Conservation (phyloP, 768 basidiomycete genomes). For the Amanita polypyramis region DNA sequence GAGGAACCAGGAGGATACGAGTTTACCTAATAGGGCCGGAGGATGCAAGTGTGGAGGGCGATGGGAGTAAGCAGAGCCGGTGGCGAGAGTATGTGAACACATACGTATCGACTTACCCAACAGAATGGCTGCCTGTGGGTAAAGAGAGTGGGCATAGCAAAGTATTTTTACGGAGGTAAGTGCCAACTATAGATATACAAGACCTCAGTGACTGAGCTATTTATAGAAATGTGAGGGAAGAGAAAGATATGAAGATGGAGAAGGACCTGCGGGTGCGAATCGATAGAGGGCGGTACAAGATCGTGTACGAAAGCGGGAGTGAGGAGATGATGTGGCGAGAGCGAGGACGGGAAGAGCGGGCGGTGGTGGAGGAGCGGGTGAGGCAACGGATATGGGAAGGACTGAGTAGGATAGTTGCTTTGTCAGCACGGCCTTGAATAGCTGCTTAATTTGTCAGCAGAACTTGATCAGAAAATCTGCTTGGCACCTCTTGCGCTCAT, state of each 20-base stretch:
- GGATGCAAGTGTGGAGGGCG: slow-evolving; percentile 57
- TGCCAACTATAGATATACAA: slow-evolving; percentile 2
- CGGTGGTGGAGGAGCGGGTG: slow-evolving; percentile 25
- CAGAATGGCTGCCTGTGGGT: slow-evolving; percentile 55
- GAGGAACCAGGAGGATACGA: slow-evolving; percentile 41
- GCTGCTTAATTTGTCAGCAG: slow-evolving; percentile 8
- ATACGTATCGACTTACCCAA: slow-evolving; percentile 59
- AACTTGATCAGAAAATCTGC: neutral
- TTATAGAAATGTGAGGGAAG: slow-evolving; percentile 41
- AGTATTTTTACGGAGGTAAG: slow-evolving; percentile 54
- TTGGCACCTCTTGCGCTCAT: slow-evolving; percentile 12
- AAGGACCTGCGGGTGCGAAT: slow-evolving; percentile 44
- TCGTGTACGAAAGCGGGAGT: slow-evolving; percentile 56
- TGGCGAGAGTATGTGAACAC: slow-evolving; percentile 72
- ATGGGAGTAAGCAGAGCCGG: slow-evolving; percentile 36
- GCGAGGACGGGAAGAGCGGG: slow-evolving; percentile 22
- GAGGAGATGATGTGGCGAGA: slow-evolving; percentile 44
- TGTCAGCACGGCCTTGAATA: slow-evolving; percentile 15
- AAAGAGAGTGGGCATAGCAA: slow-evolving; percentile 18
- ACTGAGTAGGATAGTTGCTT: slow-evolving; percentile 27
- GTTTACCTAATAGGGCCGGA: slow-evolving; percentile 50
- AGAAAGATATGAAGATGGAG: slow-evolving; percentile 28
- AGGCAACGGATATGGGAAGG: slow-evolving; percentile 40
- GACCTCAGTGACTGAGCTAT: slow-evolving; percentile 18
- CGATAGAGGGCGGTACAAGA: slow-evolving; percentile 48